phyloP scores from a whole-genome alignment of 768 basidiomycete genomes.

The Suillus occidentalis region DNA sequence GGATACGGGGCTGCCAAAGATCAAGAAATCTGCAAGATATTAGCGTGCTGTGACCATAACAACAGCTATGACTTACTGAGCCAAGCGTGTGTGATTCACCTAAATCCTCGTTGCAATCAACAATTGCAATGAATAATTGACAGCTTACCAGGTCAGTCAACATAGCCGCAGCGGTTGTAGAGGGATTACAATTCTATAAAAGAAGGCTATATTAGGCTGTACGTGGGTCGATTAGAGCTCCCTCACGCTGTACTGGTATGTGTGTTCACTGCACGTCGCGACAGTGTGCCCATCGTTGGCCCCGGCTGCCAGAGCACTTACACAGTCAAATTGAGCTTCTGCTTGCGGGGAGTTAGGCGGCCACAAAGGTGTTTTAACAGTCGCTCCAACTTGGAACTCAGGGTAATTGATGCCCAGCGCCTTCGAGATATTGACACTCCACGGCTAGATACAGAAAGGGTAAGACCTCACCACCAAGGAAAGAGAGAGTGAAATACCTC shows the following conservation, averaged over 20 bases:
- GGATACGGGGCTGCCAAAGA: conserved; percentile 54
- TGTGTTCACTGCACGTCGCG: conserved; percentile 51
- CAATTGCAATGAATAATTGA: not conserved
- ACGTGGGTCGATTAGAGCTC: not conserved
- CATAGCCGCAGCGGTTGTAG: conserved; percentile 45
- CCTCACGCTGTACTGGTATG: conserved; percentile 53
- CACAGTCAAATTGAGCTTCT: conserved; percentile 40
- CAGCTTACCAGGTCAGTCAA: conserved; percentile 45
- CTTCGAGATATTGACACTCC: conserved; percentile 49
- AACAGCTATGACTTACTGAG: conserved; percentile 34
- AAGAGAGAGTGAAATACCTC: conserved; percentile 30
- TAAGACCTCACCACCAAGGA: not conserved
- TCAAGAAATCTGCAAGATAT: conserved; percentile 43
- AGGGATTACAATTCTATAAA: conserved; percentile 41
- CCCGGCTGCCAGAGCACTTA: conserved; percentile 49
- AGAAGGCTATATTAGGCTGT: not conserved
- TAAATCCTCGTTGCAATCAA: conserved; percentile 16
- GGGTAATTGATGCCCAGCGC: conserved; percentile 38
- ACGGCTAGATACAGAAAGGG: conserved; percentile 33
- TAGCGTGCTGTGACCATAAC: not conserved
- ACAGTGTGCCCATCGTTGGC: conserved; percentile 41
- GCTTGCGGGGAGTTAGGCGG: conserved; percentile 45
- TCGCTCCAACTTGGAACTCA: conserved; percentile 49
- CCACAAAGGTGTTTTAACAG: conserved; percentile 52
- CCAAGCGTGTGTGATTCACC: conserved; percentile 55